Base-by-base conservation (phyloP, 805 yeast species). In the Schizosaccharomyces pombe region DNA sequence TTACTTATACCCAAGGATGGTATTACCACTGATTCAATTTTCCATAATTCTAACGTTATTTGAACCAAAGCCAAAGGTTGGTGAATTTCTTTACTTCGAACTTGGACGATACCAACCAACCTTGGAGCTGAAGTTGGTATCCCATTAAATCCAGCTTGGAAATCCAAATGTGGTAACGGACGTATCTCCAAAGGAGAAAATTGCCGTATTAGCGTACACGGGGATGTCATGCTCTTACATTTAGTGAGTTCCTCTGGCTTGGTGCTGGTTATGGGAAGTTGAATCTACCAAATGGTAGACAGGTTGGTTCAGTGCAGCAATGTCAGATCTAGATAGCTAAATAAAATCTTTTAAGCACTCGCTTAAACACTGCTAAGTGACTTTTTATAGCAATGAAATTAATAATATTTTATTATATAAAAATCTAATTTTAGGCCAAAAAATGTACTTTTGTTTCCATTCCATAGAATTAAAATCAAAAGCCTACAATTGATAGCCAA, bases 101-200 rank as follows among this genome's bases (percentile, higher is more conserved):
- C 49, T 22, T 43, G 28, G 6, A 43, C 49, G n/a, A 43, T 28
- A 24, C 49, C 49, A 14, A 43, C 49, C 16, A 43, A 22, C 26
- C 49, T 19, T 8, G 49, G 49, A 22, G 49, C 28, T 22, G 49
- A 22, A 1, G 49, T 29, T 16, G 49, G 49, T 1, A 43, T 26
- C 14, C 49, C 49, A 43, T 43, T 43, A 19, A 22, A 43, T 19
- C 49, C 49, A 22, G 49, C 49, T 43, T 43, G 49, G 26, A 43
- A 43, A 43, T 43, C 49, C 49, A 43, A 43, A 43, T 43, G 49
- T 5, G 49, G 49, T 8, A 43, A 26, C 2, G 49, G 49, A 43
- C 49, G 49, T 2, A 43, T 43, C 26, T 43, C 49, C 14, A 43
- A 22, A 14, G 49, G 49, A 2, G 30, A 19, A 43, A 43, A 43